Evolutionary conservation across 441 rosid genomes (phyloP), one percentile per base, ranked within the genome.

Genomic region (Pelargonium myrrhifolium): DNA sequence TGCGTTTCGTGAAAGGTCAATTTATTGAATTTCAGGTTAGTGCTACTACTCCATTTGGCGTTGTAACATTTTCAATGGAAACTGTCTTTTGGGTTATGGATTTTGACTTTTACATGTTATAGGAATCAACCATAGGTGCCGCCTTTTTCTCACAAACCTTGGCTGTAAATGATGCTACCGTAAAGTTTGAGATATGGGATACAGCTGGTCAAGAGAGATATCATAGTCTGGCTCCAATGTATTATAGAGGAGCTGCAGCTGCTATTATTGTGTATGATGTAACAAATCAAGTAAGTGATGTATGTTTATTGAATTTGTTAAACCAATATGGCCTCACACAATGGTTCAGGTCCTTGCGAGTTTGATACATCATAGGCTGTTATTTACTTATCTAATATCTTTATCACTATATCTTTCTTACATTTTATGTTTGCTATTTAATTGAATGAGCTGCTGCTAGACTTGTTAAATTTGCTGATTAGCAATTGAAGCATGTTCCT

Each of bases 61-160:
- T 10, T n/a, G 7, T 39, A 42, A 31, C 42, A 24, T 21, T 64
- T 22, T 45, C 61, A 12, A 45, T 12, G 3, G 40, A 39, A 4
- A 9, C 65, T 55, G 7, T 18, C 11, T 17, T 47, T 67, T 69
- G 18, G 21, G 17, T 72, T 49, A 43, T 62, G 73, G 31, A 15
- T 40, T 60, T 64, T 17, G 17, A 21, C 24, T 35, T 62, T 14
- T 65, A 17, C 68, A 40, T 69, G 26, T 18, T 20, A 10, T 75
- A 94, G 99, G 99, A 94, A 86, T 94, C 98, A 73, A 94, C 99
- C 7, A 94, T 94, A 2, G 99, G 99, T 40, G 99, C 99, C 47
- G 98, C 98, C 26, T 92, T 94, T 70, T 92, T 94, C 80, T 88
- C 97, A 22, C 99, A 94, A 79, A 89, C 96, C 21, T 67, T 94